Percentiles rank a stretch among this genome's conserved stretches.
Conservation (phyloP, 2,329 filamentous ascomycete genomes). For the Chrysoporthe austroafricana region DNA sequence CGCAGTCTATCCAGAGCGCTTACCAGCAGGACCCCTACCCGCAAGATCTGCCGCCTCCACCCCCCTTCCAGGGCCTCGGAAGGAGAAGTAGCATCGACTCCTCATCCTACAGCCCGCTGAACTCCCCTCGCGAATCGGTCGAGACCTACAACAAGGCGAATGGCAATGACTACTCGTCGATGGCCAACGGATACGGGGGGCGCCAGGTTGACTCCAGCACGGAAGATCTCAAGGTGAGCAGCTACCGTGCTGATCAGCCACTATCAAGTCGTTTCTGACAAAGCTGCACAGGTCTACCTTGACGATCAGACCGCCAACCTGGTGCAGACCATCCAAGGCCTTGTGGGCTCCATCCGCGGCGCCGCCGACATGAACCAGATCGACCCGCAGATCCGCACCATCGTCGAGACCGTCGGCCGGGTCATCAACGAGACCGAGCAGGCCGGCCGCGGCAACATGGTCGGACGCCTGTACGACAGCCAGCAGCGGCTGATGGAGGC, state of each 20-base stretch:
- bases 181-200: conserved; percentile 45
- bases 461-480: conserved; percentile 63
- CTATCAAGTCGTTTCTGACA: conserved; percentile 3
- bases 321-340: conserved; percentile 79
- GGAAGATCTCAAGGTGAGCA: conserved; percentile 54
- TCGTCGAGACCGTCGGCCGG: conserved; percentile 70
- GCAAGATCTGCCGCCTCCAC: conserved; percentile 51
- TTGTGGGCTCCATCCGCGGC: conserved; percentile 72
- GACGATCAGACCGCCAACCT: conserved; percentile 81
- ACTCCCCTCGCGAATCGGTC: conserved; percentile 65
- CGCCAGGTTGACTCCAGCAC: conserved; percentile 43
- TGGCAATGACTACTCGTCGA: conserved; percentile 42
- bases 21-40: conserved; percentile 41
- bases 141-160: conserved; percentile 45
- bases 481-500: conserved; percentile 68
- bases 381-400: conserved; percentile 70
- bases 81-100: conserved; percentile 67
- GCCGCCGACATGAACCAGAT: conserved; percentile 68
- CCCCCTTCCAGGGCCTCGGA: conserved; percentile 62
- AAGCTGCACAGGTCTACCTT: conserved; percentile 66
- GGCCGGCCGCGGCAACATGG: conserved; percentile 56
- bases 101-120: conserved; percentile 75
- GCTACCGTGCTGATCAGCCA: neutral
- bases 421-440: conserved; percentile 69
- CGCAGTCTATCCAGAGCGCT: conserved; percentile 29